Evolutionary conservation across 169 alveolate species (phyloP).

Genomic region (Besnoitia besnoiti): DNA sequence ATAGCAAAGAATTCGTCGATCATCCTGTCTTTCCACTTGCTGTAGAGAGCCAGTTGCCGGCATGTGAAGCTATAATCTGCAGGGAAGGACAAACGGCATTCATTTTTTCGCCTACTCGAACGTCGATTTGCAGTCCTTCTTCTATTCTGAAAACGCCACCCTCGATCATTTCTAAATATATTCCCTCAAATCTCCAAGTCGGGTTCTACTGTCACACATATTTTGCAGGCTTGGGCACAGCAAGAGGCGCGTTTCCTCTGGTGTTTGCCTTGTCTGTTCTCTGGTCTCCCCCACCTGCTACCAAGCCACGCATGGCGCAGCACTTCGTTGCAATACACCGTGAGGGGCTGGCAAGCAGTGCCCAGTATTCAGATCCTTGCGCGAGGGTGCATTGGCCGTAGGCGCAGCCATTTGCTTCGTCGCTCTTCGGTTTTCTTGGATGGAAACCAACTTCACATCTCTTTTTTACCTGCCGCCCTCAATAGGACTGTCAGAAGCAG

Average conservation of each 20-base stretch:
- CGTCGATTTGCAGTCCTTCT: neutral
- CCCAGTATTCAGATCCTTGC: too few species aligned
- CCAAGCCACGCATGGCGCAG: too few species aligned
- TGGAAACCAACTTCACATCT: neutral
- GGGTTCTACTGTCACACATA: too few species aligned
- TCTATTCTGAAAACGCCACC: neutral
- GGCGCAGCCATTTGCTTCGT: too few species aligned
- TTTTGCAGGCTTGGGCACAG: too few species aligned
- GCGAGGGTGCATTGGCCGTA: too few species aligned
- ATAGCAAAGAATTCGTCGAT: constrained; percentile 81
- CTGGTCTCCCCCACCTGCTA: too few species aligned
- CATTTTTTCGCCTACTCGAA: neutral
- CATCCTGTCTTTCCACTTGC: constrained; percentile 82
- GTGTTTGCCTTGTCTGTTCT: too few species aligned
- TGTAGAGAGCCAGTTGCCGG: constrained; percentile 74
- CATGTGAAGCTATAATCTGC: constrained; percentile 81
- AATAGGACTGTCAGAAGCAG: constrained; percentile 12
- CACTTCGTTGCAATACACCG: too few species aligned
- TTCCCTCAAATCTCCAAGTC: neutral
- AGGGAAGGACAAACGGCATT: constrained; percentile 39
- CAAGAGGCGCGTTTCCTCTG: too few species aligned
- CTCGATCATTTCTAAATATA: neutral
- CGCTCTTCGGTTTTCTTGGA: neutral
- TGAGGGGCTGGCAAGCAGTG: too few species aligned
- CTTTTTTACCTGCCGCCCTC: constrained; percentile 19